Evolutionary conservation across 2,329 filamentous ascomycete genomes (phyloP).

Genomic region (Cytospora piceae): DNA sequence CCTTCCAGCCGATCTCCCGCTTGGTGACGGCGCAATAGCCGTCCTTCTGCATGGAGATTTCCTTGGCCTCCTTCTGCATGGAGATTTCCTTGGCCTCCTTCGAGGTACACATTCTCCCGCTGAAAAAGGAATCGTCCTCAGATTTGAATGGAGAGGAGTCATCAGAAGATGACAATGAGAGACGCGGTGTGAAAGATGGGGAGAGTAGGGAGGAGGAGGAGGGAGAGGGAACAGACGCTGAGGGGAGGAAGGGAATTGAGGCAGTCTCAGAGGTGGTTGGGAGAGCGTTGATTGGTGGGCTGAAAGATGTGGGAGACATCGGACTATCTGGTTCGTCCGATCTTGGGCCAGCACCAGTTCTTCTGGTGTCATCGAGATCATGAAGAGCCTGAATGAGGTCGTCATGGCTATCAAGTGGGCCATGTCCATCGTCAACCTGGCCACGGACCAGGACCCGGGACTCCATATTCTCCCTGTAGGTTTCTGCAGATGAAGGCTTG

Average conservation of each 20-base stretch:
- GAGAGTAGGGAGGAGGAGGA: background rate
- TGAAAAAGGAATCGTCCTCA: background rate
- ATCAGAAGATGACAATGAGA: background rate
- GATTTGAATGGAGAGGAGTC: background rate
- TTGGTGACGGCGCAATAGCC: background rate
- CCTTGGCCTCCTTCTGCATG: slow-evolving; percentile 4
- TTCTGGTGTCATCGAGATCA: too few relatives aligned
- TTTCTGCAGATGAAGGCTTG: background rate
- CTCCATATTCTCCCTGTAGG: background rate
- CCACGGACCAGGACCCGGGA: background rate
- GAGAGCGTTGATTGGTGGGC: background rate
- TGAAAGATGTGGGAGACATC: background rate
- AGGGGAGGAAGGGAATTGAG: background rate
- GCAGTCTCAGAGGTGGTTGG: background rate
- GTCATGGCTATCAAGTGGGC: background rate
- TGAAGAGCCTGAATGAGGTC: background rate
- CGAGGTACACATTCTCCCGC: background rate
- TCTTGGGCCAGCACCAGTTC: background rate
- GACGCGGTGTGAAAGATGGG: background rate
- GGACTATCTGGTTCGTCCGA: too few relatives aligned
- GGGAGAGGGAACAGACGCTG: background rate
- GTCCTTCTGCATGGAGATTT: background rate
- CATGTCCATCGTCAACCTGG: background rate
- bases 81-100: slow-evolving; percentile 3
- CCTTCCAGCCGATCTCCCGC: background rate